Conservation (phyloP, 2,329 filamentous ascomycete genomes). For the Orbilia oligospora region DNA sequence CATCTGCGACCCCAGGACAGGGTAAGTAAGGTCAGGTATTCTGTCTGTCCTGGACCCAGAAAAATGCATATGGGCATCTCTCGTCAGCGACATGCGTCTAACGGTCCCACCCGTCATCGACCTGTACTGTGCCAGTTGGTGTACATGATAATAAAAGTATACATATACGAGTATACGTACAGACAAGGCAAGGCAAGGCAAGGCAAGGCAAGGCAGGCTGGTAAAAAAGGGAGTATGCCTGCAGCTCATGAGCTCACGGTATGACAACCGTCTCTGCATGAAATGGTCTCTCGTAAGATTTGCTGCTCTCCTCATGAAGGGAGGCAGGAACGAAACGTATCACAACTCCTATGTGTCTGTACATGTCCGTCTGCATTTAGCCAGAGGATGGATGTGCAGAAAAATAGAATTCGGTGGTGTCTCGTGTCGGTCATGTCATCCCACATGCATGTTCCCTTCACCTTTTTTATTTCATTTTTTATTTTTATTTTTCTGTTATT, state of each 20-base stretch:
- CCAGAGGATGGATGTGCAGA: constrained; percentile 35
- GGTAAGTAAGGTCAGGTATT: neutral
- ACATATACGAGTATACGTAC: neutral
- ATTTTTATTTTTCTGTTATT: neutral
- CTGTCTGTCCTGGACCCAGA: constrained; percentile 11
- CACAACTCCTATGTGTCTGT: constrained; percentile 21
- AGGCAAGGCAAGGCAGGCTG: neutral
- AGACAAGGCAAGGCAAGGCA: too few species aligned
- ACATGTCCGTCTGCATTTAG: constrained; percentile 43
- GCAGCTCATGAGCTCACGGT: constrained; percentile 28
- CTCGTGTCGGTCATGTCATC: constrained; percentile 54
- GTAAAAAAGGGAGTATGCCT: neutral
- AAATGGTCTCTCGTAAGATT: constrained; percentile 45
- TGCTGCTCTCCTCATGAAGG: constrained; percentile 7
- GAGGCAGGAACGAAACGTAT: constrained; percentile 30
- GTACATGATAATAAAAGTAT: neutral
- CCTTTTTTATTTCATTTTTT: neutral
- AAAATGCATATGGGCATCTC: constrained; percentile 23
- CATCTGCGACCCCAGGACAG: constrained; percentile 44
- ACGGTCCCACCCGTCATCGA: constrained; percentile 23
- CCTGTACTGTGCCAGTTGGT: constrained; percentile 18
- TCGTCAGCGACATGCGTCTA: constrained; percentile 24
- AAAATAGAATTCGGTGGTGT: constrained; percentile 19
- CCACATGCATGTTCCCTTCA: constrained; percentile 43
- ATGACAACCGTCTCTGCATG: constrained; percentile 56